Evolutionary conservation across 495 filamentous ascomycete genomes (phyloP), one percentile per base, ranked within the genome.

Genomic region (Rostrohypoxylon terebratum): DNA sequence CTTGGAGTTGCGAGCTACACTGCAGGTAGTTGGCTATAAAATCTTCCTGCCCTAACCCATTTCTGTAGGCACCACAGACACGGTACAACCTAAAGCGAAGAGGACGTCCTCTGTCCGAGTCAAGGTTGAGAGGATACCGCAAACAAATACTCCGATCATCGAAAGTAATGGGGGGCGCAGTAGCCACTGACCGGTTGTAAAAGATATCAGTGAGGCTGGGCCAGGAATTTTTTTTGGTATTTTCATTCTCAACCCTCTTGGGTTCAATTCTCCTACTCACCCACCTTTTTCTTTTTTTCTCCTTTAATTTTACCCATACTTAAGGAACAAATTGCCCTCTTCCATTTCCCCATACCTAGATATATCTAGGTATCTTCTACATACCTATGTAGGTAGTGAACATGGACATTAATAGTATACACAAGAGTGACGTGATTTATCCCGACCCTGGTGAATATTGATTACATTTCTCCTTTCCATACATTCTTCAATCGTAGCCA

Each of bases 151-250:
- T 21, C 62, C 48, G 0, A 34, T 10, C 0, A 68, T 45, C 48
- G 57, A 68, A 68, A 68, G 65, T 55, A 61, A 33, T 0, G 55
- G 65, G 21, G 57, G 57, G 65, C 65, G 65, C 65, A 54, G 58
- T 61, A 61, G 57, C 44, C 28, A 38, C 14, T n/a, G n/a, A 23
- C 18, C 48, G 44, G 45, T 38, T 40, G 0, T 4, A 34, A 44
- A 44, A 34, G 0, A 34, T 36, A 55, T n/a, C 10, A 13, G 16
- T 53, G 21, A 31, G 54, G 65, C 55, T 59, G 64, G 64, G 64
- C 64, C 54, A 14, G 13, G n/a, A 47, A 28, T 45, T 9, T 45
- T 31, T 47, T 57, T 34, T 55, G 47, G 11, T 50, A n/a, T 25
- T 7, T 28, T 53, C 23, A n/a, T 4, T 14, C 14, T n/a, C 7